A percentile compares a stretch with the other conserved stretches of the same genome.
These are phyloP conservation scores for Dactylellina haptotyla DNA, from an alignment of 2,329 filamentous ascomycete genomes.

Conservation along the genomic window DNA sequence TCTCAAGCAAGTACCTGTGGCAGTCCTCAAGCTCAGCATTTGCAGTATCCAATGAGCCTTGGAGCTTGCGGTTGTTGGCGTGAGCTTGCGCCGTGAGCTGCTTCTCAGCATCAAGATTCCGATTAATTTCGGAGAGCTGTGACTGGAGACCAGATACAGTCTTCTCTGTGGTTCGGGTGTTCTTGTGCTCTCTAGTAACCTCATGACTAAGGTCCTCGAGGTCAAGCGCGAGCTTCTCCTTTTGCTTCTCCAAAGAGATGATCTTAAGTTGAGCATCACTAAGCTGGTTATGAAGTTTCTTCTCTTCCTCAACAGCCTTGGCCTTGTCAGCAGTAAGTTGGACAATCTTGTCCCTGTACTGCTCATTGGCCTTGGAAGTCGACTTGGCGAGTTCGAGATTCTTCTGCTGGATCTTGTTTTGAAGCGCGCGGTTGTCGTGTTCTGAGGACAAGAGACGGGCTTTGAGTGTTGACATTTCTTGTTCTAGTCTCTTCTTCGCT, in stretches of 20 bases:
- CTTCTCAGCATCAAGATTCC: slow-evolving; percentile 87
- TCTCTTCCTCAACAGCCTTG: slow-evolving; percentile 82
- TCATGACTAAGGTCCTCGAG: slow-evolving; percentile 94
- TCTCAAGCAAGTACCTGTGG: slow-evolving; percentile 78
- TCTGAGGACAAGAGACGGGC: slow-evolving; percentile 90
- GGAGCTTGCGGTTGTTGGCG: slow-evolving; percentile 81
- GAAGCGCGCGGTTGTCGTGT: slow-evolving; percentile 92
- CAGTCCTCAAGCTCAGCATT: slow-evolving; percentile 84
- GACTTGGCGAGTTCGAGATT: slow-evolving; percentile 94
- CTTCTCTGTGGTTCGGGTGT: slow-evolving; percentile 89
- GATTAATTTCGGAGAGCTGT: slow-evolving; percentile 87
- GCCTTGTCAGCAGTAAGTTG: slow-evolving; percentile 84
- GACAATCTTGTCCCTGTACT: slow-evolving; percentile 78
- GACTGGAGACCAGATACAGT: slow-evolving; percentile 79
- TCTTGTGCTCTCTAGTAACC: slow-evolving; percentile 87
- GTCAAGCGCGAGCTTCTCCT: slow-evolving; percentile 87
- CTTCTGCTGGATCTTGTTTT: slow-evolving; percentile 98
- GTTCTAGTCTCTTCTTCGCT: slow-evolving; percentile 73
- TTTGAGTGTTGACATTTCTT: slow-evolving; percentile 89
- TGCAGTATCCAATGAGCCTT: slow-evolving; percentile 79
- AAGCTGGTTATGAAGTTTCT: slow-evolving; percentile 81
- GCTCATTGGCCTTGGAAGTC: slow-evolving; percentile 84
- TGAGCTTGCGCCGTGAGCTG: slow-evolving; percentile 87
- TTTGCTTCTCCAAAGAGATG: slow-evolving; percentile 88
- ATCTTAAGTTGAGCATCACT: slow-evolving; percentile 85